phyloP scores from a whole-genome alignment of 2,329 filamentous ascomycete species.

The Microcyclosporella mali region DNA sequence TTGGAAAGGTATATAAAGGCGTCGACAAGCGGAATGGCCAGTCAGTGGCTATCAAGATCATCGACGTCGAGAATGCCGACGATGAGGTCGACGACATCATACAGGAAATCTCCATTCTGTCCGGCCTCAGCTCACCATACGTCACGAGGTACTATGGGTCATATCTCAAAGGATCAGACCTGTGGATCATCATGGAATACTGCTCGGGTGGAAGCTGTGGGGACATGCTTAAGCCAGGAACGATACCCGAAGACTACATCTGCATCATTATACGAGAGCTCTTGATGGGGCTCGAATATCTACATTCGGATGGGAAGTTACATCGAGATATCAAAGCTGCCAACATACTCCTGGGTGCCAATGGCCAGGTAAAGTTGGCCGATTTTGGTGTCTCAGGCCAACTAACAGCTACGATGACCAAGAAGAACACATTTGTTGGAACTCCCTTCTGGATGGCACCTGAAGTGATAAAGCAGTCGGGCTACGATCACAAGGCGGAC shows the following conservation, averaged over 20 bases:
- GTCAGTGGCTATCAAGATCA: conserved; percentile 95
- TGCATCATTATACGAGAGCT: conserved; percentile 90
- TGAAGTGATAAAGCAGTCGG: conserved; percentile 96
- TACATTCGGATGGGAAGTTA: conserved; percentile 92
- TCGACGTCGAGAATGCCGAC: conserved; percentile 97
- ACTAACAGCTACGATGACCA: conserved; percentile 95
- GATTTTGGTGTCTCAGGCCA: conserved; percentile 97
- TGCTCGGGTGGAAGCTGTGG: conserved; percentile 95
- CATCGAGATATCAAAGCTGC: conserved; percentile 98
- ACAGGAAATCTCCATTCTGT: conserved; percentile 95
- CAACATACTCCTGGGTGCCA: conserved; percentile 82
- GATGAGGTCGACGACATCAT: conserved; percentile 99
- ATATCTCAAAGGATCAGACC: conserved; percentile 87
- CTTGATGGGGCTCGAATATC: conserved; percentile 81
- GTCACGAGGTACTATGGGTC: conserved; percentile 98
- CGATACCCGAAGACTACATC: conserved; percentile 91
- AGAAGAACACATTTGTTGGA: conserved; percentile 98
- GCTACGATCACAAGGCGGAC: conserved; percentile 95
- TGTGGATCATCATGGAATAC: conserved; percentile 99
- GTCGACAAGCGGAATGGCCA: conserved; percentile 91
- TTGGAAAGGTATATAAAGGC: conserved; percentile 98
- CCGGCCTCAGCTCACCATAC: conserved; percentile 89
- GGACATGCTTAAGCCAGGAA: conserved; percentile 88
- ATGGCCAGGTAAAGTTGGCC: conserved; percentile 91
- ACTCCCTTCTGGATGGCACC: conserved; percentile 99